phyloP scores from a whole-genome alignment of 2,329 filamentous ascomycete species.

The Trematosphaeria pertusa region DNA sequence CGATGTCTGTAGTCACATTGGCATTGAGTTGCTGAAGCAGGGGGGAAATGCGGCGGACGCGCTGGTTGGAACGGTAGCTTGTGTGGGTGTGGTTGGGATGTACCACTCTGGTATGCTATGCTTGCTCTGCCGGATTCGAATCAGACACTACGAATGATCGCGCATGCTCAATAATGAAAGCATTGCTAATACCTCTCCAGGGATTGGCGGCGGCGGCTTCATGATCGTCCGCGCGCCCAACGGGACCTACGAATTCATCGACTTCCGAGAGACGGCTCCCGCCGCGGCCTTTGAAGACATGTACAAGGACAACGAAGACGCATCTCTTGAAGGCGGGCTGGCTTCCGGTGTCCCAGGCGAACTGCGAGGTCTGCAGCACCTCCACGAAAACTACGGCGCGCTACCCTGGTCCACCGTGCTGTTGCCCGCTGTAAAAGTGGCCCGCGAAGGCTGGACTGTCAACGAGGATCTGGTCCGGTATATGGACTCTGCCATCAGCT shows the following conservation, averaged over 20 bases:
- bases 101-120: constrained; percentile 49
- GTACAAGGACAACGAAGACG: constrained; percentile 74
- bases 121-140: not conserved
- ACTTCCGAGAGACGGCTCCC: constrained; percentile 89
- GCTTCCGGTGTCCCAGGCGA: constrained; percentile 74
- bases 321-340: constrained; percentile 75
- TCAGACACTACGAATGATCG: not conserved
- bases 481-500: constrained; percentile 62
- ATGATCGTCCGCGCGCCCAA: constrained; percentile 76
- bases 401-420: constrained; percentile 68
- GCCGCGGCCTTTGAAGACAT: constrained; percentile 83
- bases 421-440: constrained; percentile 75
- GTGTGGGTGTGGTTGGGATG: constrained; percentile 58
- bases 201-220: constrained; percentile 91
- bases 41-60: constrained; percentile 62
- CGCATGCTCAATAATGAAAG: not conserved
- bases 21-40: constrained; percentile 52
- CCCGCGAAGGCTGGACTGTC: constrained; percentile 65
- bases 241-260: constrained; percentile 83
- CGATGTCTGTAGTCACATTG: constrained; percentile 55
- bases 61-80: constrained; percentile 56
- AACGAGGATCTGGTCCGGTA: constrained; percentile 77
- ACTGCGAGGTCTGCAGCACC: constrained; percentile 77
- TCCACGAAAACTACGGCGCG: constrained; percentile 74
- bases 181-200: constrained; percentile 46